Evolutionary conservation across 768 basidiomycete species (phyloP).

Genomic region (Hirschioporus abietinus): DNA sequence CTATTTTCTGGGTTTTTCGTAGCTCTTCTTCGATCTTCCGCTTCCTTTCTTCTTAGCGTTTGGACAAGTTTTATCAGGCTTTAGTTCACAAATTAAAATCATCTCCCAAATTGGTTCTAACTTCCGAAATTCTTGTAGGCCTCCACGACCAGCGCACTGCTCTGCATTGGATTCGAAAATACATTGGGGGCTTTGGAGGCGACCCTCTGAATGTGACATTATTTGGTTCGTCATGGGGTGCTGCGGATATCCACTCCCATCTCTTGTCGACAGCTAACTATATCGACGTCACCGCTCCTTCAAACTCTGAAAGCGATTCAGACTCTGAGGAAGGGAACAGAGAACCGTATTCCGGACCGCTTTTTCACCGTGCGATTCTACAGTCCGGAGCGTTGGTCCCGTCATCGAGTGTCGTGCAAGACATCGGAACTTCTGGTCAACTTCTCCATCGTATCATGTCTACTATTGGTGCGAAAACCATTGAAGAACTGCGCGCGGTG

Average conservation of each 20-base stretch:
- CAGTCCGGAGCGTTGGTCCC: conserved; percentile 43
- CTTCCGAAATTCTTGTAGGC: conserved; percentile 30
- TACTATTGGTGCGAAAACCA: conserved; percentile 43
- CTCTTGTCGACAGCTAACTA: conserved; percentile 62
- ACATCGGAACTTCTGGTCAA: conserved; percentile 56
- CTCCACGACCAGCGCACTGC: conserved; percentile 60
- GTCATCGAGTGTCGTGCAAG: conserved; percentile 58
- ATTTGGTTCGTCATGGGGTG: conserved; percentile 37
- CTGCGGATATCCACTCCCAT: conserved; percentile 54
- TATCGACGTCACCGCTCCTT: background rate
- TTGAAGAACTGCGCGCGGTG: conserved; percentile 60
- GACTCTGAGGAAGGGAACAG: background rate
- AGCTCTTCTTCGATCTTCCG: background rate
- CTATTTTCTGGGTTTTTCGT: conserved; percentile 6
- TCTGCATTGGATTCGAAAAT: conserved; percentile 56
- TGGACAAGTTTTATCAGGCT: background rate
- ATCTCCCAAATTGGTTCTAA: conserved; percentile 9
- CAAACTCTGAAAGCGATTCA: background rate
- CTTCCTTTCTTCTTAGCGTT: conserved; percentile 3
- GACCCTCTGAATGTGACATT: conserved; percentile 46
- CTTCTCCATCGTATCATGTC: conserved; percentile 62
- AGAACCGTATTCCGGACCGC: conserved; percentile 29
- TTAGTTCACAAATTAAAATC: background rate
- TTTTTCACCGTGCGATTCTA: conserved; percentile 72
- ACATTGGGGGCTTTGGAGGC: conserved; percentile 63